Evolutionary conservation across 345 rosid species (phyloP).

Genomic region (Eucalyptus erythrocorys): DNA sequence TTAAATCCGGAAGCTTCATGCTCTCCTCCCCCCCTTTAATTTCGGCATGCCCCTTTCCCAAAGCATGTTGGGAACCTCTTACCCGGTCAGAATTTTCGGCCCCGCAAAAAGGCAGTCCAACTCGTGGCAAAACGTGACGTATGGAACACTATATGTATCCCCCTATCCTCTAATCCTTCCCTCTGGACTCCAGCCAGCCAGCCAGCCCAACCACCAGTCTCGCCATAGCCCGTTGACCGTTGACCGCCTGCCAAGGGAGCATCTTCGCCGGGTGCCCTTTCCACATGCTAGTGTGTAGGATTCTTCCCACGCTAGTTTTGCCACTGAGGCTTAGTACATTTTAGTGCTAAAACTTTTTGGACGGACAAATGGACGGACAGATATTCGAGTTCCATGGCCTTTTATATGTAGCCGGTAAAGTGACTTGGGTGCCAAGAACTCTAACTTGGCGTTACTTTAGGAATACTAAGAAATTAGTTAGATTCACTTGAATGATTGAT

Average conservation of each 20-base stretch:
- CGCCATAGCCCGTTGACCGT: neutral
- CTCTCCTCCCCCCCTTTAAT: neutral
- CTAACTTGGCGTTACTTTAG: neutral
- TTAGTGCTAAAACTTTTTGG: neutral
- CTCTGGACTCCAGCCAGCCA: neutral
- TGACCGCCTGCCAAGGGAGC: neutral
- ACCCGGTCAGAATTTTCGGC: neutral
- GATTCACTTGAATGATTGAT: neutral
- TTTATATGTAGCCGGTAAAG: too few relatives aligned
- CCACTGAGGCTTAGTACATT: rapidly evolving
- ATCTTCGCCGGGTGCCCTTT: neutral
- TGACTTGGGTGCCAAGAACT: neutral
- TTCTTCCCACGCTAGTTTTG: neutral
- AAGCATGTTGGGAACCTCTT: neutral
- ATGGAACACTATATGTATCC: neutral
- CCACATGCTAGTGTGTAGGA: neutral
- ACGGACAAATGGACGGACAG: neutral
- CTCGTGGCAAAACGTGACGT: neutral
- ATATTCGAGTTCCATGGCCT: neutral
- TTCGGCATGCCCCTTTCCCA: neutral
- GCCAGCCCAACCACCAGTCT: neutral
- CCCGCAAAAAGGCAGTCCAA: neutral
- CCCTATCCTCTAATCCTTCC: neutral
- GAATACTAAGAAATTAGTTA: neutral
- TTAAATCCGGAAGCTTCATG: neutral